phyloP scores from a whole-genome alignment of 2,329 filamentous ascomycete genomes.

The Colletotrichum paranaense region DNA sequence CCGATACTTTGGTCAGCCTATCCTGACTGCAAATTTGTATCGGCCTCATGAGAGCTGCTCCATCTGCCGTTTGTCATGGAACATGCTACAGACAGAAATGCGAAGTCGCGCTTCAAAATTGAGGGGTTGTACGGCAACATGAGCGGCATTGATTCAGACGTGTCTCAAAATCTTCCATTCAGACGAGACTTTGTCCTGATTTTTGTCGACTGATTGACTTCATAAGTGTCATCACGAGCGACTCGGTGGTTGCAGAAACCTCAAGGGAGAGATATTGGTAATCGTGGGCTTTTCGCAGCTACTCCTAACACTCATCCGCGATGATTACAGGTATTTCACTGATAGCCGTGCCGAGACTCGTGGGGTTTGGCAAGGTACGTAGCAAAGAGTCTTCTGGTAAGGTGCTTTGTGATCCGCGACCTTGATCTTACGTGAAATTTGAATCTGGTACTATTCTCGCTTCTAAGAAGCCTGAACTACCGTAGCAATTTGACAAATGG shows the following conservation, averaged over 20 bases:
- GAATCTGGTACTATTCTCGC: background rate
- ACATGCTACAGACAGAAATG: background rate
- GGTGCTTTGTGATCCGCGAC: too few relatives aligned
- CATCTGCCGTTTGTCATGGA: background rate
- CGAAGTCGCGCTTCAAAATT: background rate
- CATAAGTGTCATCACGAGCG: background rate
- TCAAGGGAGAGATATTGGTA: background rate
- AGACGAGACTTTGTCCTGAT: background rate
- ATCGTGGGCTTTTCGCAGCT: too few relatives aligned
- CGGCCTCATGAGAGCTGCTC: background rate
- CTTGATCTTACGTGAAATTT: background rate
- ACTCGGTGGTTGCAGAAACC: too few relatives aligned
- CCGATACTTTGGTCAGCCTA: background rate
- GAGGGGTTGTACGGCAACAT: background rate
- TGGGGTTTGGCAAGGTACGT: too few relatives aligned
- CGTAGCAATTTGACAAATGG: background rate
- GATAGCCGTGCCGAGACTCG: too few relatives aligned
- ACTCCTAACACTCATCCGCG: too few relatives aligned
- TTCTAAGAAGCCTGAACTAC: background rate
- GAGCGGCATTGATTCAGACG: background rate
- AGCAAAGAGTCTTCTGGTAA: too few relatives aligned
- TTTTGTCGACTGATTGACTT: background rate
- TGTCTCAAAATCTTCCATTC: background rate
- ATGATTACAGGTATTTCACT: too few relatives aligned
- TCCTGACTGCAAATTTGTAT: background rate